These are phyloP conservation scores for Suillus cothurnatus DNA, from an alignment of 768 basidiomycete genomes.

Conservation along the genomic window DNA sequence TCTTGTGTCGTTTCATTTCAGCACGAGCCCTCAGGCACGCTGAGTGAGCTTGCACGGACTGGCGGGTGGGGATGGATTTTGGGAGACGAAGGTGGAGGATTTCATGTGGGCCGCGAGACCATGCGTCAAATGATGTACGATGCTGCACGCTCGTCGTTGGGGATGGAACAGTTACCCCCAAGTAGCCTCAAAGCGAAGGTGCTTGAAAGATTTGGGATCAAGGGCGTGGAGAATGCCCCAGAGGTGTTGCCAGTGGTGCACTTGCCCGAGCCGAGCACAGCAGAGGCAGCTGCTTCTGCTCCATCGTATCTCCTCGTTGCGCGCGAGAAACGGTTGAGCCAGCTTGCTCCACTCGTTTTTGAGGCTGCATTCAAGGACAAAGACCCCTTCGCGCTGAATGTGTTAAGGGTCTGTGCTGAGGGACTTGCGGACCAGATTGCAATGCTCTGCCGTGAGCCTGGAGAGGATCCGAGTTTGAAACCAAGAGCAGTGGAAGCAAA, in stretches of 20 bases:
- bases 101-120: constrained; percentile 75
- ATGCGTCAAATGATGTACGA: constrained; percentile 66
- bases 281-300: constrained; percentile 20
- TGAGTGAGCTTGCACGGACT: constrained; percentile 66
- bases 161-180: constrained; percentile 18
- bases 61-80: constrained; percentile 88
- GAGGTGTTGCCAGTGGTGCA: constrained; percentile 71
- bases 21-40: constrained; percentile 37
- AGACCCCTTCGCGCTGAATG: constrained; percentile 64
- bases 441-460: constrained; percentile 42
- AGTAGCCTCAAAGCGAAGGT: constrained; percentile 48
- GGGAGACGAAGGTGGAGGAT: constrained; percentile 85
- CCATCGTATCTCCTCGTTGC: constrained; percentile 36
- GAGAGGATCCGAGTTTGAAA: constrained; percentile 34
- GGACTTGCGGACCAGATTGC: constrained; percentile 62
- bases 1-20: constrained; percentile 72
- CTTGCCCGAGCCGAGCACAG: constrained; percentile 51
- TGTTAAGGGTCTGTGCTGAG: constrained; percentile 54
- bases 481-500: constrained; percentile 49
- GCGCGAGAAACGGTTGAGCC: constrained; percentile 75
- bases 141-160: constrained; percentile 50
- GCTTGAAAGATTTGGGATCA: constrained; percentile 57
- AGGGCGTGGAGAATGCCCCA: constrained; percentile 44
- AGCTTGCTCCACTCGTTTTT: constrained; percentile 78
- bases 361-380: constrained; percentile 67